A percentile compares a stretch with the other conserved stretches of the same genome.
Conservation (phyloP, 176 grass and related monocot species). For the Otatea glauca region DNA sequence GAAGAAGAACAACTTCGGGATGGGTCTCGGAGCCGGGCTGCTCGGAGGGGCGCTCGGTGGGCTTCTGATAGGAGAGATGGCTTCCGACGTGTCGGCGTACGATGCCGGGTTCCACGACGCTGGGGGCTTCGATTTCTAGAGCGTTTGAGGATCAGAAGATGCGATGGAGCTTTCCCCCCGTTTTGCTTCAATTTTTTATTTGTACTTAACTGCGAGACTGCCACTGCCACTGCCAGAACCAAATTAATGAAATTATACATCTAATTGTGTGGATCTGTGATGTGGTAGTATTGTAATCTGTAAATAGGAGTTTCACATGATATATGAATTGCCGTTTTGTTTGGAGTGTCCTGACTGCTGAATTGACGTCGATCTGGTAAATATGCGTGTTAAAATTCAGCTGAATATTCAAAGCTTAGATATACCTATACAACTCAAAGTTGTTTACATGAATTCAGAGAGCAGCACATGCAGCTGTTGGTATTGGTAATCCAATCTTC, state of each 20-base stretch:
- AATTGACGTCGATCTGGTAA: no score
- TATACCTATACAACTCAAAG: background rate
- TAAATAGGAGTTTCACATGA: conserved; percentile 40
- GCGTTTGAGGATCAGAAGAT: background rate
- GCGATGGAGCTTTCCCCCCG: background rate
- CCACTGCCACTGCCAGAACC: background rate
- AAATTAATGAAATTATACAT: background rate
- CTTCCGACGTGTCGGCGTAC: conserved; percentile 41
- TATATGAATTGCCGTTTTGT: background rate
- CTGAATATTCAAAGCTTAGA: background rate
- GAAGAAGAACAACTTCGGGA: conserved; percentile 64
- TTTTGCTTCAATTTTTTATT: background rate
- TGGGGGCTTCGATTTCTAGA: conserved; percentile 75
- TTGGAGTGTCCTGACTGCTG: background rate
- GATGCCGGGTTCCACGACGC: conserved; percentile 66
- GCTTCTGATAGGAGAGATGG: conserved; percentile 69
- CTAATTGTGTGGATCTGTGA: background rate
- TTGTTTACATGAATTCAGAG: background rate
- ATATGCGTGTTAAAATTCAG: background rate
- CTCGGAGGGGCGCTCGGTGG: conserved; percentile 75
- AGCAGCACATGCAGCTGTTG: background rate
- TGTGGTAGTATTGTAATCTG: conserved; percentile 21
- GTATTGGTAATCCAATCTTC: background rate
- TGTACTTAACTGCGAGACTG: background rate
- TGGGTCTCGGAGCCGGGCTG: conserved; percentile 67